Evolutionary conservation across 78 protist genomes (phyloP).

Genomic region (Parvularia atlantis): DNA sequence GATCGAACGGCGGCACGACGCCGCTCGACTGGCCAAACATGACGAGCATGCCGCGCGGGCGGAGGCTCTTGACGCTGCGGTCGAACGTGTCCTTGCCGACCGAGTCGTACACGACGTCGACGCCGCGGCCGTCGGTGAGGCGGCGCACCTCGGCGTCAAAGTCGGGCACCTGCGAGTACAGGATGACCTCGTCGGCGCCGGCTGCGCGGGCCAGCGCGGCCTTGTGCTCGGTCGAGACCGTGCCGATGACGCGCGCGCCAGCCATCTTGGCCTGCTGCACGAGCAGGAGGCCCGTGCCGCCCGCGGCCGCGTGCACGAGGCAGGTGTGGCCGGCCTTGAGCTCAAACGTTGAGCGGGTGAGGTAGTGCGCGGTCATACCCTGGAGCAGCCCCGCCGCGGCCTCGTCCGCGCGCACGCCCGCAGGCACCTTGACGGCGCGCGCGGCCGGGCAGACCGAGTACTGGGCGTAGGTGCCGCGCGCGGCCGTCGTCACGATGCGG

Average conservation of each 20-base stretch:
- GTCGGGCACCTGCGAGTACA: constrained; percentile 28
- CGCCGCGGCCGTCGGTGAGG: constrained; percentile 18
- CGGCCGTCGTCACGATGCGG: too few relatives aligned
- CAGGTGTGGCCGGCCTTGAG: constrained; percentile 19
- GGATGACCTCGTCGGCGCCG: constrained; percentile 56
- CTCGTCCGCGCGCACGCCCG: constrained; percentile 2
- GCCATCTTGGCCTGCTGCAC: constrained; percentile 46
- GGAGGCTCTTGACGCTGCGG: constrained; percentile 20
- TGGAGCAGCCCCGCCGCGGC: constrained; percentile 59
- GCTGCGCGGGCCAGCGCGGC: constrained; percentile 23
- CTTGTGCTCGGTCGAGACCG: constrained; percentile 50
- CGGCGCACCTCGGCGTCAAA: constrained; percentile 1
- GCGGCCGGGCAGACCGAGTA: too few relatives aligned
- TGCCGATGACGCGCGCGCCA: constrained; percentile 62
- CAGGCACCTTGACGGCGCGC: too few relatives aligned
- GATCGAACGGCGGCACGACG: constrained; percentile 50
- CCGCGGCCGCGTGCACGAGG: constrained; percentile 74
- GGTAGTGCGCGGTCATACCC: constrained; percentile 62
- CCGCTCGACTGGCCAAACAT: constrained; percentile 65
- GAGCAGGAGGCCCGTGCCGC: constrained; percentile 56
- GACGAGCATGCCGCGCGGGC: constrained; percentile 45
- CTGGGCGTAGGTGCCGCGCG: too few relatives aligned
- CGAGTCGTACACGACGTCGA: constrained; percentile 60
- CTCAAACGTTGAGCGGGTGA: too few relatives aligned
- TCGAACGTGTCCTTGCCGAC: constrained; percentile 56